Percentiles rank a stretch among this genome's conserved stretches.
These are phyloP conservation scores for Suillus americanus DNA, from an alignment of 768 basidiomycete species.

Conservation along the genomic window DNA sequence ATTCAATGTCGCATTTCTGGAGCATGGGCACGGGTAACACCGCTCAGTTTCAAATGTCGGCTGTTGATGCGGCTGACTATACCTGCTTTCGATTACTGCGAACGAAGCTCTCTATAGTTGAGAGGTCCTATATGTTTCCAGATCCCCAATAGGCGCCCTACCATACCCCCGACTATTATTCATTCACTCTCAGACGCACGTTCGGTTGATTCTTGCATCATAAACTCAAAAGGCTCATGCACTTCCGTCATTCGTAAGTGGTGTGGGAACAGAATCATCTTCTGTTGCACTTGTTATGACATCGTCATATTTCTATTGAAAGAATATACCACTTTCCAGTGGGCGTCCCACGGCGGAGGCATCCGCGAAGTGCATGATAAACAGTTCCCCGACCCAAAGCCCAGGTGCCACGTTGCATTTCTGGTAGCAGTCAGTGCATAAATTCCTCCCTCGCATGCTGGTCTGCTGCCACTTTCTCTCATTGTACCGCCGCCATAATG, in stretches of 20 bases:
- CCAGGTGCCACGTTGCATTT: not conserved
- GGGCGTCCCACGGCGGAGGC: not conserved
- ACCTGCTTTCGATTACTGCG: not conserved
- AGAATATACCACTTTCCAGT: not conserved
- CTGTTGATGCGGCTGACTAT: not conserved
- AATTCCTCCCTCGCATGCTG: not conserved
- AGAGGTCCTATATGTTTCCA: not conserved
- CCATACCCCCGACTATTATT: not conserved
- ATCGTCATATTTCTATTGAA: not conserved
- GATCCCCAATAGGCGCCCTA: not conserved
- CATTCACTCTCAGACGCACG: not conserved
- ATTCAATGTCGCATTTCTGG: conserved; percentile 29
- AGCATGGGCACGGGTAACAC: not conserved
- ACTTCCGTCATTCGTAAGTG: not conserved
- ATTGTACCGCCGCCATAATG: conserved; percentile 9
- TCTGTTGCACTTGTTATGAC: not conserved
- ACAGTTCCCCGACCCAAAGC: not conserved
- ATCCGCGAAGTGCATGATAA: not conserved
- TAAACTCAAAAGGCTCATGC: not conserved
- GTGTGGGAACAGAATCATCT: not conserved
- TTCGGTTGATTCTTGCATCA: not conserved
- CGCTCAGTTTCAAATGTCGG: not conserved
- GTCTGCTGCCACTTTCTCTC: not conserved
- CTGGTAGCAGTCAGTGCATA: not conserved
- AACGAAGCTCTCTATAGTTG: not conserved